These are phyloP conservation scores for Coemansia sp. DNA, from an alignment of 192 early-diverging fungal species.

Conservation along the genomic window DNA sequence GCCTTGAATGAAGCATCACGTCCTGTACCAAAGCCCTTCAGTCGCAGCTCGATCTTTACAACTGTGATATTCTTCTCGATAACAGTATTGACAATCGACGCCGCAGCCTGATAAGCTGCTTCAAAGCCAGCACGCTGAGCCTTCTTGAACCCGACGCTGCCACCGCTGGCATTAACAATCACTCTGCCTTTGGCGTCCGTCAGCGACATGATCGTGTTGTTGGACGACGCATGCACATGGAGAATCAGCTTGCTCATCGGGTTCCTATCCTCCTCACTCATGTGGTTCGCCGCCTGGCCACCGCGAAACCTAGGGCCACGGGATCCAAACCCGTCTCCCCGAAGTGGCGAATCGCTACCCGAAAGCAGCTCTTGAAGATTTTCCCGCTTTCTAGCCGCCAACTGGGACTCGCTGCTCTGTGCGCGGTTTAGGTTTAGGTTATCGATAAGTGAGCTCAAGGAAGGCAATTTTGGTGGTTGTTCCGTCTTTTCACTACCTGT, in stretches of 20 bases:
- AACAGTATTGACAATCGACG: constrained; percentile 66
- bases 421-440: background rate
- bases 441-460: background rate
- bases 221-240: constrained; percentile 59
- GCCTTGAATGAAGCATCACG: constrained; percentile 91
- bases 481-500: background rate
- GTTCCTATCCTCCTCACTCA: constrained; percentile 3
- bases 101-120: constrained; percentile 87
- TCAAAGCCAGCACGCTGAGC: constrained; percentile 85
- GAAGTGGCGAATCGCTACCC: background rate
- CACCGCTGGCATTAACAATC: constrained; percentile 75
- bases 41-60: constrained; percentile 67
- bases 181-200: constrained; percentile 69
- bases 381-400: background rate
- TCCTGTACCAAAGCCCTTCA: constrained; percentile 91
- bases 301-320: constrained; percentile 16
- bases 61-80: constrained; percentile 68
- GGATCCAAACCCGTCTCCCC: constrained; percentile 5
- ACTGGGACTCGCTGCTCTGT: background rate
- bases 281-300: background rate
- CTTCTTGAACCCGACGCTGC: constrained; percentile 84
- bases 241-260: constrained; percentile 42
- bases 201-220: constrained; percentile 90
- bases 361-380: background rate
- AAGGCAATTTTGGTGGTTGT: background rate